Conservation (phyloP, 108 stramenopile species). For the Cylindrotheca fusiformis region DNA sequence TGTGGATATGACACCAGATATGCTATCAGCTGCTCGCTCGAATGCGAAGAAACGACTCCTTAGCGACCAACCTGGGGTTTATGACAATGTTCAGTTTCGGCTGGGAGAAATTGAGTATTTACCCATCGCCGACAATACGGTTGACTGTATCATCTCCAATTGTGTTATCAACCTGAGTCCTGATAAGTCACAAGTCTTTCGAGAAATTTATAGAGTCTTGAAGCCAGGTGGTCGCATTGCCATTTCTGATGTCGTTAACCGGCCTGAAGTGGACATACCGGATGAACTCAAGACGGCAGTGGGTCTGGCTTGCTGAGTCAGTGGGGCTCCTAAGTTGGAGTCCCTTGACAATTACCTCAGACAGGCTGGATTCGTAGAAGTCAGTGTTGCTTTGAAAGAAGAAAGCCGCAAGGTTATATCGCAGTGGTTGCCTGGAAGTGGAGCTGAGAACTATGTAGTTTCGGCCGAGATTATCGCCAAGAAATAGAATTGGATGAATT, state of each 20-base stretch:
- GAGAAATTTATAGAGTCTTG: conserved; percentile 1
- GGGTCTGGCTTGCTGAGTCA: no score
- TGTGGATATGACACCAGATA: conserved; percentile 78
- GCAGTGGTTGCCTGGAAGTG: no score
- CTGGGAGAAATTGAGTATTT: conserved; percentile 15
- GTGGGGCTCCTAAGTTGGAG: no score
- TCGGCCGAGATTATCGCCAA: no score
- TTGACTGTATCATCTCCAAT: conserved; percentile 69
- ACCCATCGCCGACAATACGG: conserved; percentile 50
- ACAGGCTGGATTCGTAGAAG: no score
- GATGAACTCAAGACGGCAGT: no score
- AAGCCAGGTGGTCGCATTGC: conserved; percentile 14
- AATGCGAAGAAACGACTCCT: conserved; percentile 20
- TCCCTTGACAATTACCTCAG: no score
- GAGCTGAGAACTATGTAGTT: no score
- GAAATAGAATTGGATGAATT: no score
- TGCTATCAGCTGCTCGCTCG: conserved; percentile 38
- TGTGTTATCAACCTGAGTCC: conserved; percentile 81
- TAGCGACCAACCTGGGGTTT: conserved; percentile 56
- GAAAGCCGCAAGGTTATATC: no score
- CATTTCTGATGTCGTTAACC: conserved; percentile 12
- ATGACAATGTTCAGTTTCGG: conserved; percentile 54
- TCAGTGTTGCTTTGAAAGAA: no score
- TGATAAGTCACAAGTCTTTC: conserved; percentile 58
- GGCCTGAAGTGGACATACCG: no score